Conservation (phyloP, 2,329 filamentous ascomycete species). For the Microdochium paspali region DNA sequence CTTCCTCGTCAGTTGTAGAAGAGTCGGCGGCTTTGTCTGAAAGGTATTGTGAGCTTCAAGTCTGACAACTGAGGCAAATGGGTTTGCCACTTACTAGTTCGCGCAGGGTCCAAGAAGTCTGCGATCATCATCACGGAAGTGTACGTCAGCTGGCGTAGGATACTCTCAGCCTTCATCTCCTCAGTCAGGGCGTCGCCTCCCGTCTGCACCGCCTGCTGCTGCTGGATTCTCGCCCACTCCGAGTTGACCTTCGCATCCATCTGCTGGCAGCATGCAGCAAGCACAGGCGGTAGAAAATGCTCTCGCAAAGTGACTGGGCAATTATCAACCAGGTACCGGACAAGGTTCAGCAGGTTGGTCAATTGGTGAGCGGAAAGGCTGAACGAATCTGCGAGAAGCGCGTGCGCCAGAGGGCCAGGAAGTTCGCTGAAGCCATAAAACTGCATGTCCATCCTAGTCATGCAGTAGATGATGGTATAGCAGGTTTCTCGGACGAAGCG, state of each 20-base stretch:
- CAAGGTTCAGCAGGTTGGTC: slow-evolving; percentile 83
- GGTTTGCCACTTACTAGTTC: slow-evolving; percentile 41
- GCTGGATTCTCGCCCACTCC: slow-evolving; percentile 75
- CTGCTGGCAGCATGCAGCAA: slow-evolving; percentile 74
- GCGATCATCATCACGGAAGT: slow-evolving; percentile 88
- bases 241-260: slow-evolving; percentile 79
- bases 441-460: slow-evolving; percentile 76
- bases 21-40: slow-evolving; percentile 16
- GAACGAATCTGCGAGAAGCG: slow-evolving; percentile 74
- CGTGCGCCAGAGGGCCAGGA: slow-evolving; percentile 71
- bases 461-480: slow-evolving; percentile 89
- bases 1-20: slow-evolving; percentile 12
- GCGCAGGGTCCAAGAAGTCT: slow-evolving; percentile 71
- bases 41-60: slow-evolving; percentile 2
- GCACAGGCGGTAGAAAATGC: slow-evolving; percentile 76
- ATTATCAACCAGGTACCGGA: slow-evolving; percentile 81
- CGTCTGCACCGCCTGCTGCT: slow-evolving; percentile 49
- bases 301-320: slow-evolving; percentile 71
- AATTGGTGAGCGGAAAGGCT: slow-evolving; percentile 86
- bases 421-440: slow-evolving; percentile 89
- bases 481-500: slow-evolving; percentile 85
- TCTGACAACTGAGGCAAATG: background rate
- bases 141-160: slow-evolving; percentile 85
- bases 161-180: slow-evolving; percentile 97
- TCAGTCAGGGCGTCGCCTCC: slow-evolving; percentile 76